Base-by-base conservation (phyloP, 202 grass and related monocot genomes). In the Panicum virgatum region DNA sequence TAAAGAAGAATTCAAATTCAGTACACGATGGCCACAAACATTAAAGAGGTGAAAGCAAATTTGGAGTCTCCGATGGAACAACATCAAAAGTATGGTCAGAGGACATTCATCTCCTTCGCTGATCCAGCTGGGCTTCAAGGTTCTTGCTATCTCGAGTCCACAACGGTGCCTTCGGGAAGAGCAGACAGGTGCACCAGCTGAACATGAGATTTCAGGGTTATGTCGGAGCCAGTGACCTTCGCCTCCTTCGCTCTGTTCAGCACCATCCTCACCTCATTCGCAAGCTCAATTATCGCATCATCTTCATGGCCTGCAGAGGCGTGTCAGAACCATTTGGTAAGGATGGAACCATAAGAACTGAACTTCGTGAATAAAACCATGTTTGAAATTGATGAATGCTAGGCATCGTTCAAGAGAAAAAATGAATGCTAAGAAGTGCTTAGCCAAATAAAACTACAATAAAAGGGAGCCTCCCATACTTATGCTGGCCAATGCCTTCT, bases 401-500 rank as follows among this genome's bases (percentile, higher is more conserved):
- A n/a, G n/a, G n/a, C n/a, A n/a, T n/a, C n/a, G n/a, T n/a, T n/a
- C n/a, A n/a, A 29, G 36, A 36, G 13, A 34, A 34, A 34, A n/a
- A n/a, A n/a, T n/a, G 36, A 44, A 62, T 45, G 16, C 11, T 23
- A 29, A 23, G 34, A 40, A n/a, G n/a, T n/a, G 13, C 44, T 66
- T 86, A 11, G 26, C 39, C 7, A 56, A 75, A 69, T 48, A 44
- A 43, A 66, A 61, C 56, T 38, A 15, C 13, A 32, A 56, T 27
- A 37, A 27, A 9, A 12, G 73, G n/a, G 12, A 39, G 3, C n/a
- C 53, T 42, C 25, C 63, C 72, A 71, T 93, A 98, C 95, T 84
- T 85, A 98, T 98, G 57, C 91, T 86, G 57, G 78, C 81, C 77
- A 98, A 80, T 79, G 95, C 95, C 73, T 94, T 98, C 79, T 98